Percentiles rank a stretch among this genome's conserved stretches.
Evolutionary conservation across 2,329 filamentous ascomycete species (phyloP).

Genomic region (Colletotrichum australisinense): DNA sequence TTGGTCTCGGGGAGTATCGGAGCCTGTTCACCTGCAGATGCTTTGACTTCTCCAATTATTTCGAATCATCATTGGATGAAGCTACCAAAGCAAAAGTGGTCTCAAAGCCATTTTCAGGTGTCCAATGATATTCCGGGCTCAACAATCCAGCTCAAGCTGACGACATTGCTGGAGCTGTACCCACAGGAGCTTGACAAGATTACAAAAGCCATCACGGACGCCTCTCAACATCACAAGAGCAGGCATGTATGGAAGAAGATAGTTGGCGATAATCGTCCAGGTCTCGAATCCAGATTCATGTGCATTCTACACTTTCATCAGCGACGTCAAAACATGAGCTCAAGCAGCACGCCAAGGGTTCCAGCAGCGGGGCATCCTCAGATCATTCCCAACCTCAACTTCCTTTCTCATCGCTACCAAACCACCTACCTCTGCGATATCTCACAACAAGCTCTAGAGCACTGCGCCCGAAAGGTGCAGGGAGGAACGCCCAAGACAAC

Average conservation of each 20-base stretch:
- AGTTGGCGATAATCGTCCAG: background rate
- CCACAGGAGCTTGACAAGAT: background rate
- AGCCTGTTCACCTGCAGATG: background rate
- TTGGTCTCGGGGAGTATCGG: constrained; percentile 14
- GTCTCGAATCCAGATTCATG: background rate
- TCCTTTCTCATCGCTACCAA: constrained; percentile 55
- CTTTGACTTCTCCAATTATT: background rate
- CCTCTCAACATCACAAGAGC: background rate
- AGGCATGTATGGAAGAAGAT: background rate
- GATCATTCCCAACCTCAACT: constrained; percentile 60
- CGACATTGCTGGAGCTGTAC: background rate
- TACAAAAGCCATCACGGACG: background rate
- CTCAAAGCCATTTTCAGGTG: constrained; percentile 9
- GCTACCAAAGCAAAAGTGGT: background rate
- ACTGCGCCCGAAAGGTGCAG: constrained; percentile 41
- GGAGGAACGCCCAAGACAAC: constrained; percentile 44
- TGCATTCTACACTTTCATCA: background rate
- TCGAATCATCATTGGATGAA: constrained; percentile 19
- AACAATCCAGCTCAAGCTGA: background rate
- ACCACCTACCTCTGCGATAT: constrained; percentile 64
- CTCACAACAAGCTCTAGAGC: constrained; percentile 47
- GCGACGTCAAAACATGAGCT: too few species aligned
- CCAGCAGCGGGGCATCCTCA: too few species aligned
- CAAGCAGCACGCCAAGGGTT: too few species aligned
- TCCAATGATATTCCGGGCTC: constrained; percentile 4